phyloP scores from a whole-genome alignment of 345 rosid species.

The Melaleuca alternifolia region DNA sequence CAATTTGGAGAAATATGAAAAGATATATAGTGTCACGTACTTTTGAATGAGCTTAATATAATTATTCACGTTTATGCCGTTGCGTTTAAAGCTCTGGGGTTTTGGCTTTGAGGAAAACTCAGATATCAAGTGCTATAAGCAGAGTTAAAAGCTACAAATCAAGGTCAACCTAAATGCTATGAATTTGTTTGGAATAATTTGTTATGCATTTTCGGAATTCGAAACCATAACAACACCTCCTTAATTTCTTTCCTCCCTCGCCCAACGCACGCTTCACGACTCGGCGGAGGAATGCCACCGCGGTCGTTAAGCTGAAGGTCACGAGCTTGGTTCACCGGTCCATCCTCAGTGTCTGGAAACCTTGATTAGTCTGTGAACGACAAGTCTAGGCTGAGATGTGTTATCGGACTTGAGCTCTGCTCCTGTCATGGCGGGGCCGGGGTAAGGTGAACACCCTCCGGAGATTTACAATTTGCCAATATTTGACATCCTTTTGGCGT shows the following conservation, averaged over 20 bases:
- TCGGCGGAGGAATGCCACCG: neutral
- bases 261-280: neutral
- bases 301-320: neutral
- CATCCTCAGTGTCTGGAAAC: neutral
- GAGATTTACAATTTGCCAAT: neutral
- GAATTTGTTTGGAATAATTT: rapidly evolving
- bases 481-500: neutral
- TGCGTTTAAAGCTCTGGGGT: neutral
- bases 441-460: neutral
- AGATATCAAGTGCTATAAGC: rapidly evolving
- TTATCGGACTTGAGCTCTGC: rapidly evolving
- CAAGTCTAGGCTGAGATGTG: neutral
- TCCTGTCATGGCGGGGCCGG: neutral
- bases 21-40: neutral
- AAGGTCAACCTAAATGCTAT: neutral
- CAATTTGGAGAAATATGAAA: neutral
- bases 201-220: neutral
- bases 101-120: neutral
- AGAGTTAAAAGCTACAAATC: neutral
- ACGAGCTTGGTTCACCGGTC: neutral
- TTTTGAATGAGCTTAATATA: neutral
- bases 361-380: neutral
- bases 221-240: neutral
- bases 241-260: neutral
- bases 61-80: neutral